Conservation (phyloP, 345 rosid genomes). For the Turnera subulata region DNA sequence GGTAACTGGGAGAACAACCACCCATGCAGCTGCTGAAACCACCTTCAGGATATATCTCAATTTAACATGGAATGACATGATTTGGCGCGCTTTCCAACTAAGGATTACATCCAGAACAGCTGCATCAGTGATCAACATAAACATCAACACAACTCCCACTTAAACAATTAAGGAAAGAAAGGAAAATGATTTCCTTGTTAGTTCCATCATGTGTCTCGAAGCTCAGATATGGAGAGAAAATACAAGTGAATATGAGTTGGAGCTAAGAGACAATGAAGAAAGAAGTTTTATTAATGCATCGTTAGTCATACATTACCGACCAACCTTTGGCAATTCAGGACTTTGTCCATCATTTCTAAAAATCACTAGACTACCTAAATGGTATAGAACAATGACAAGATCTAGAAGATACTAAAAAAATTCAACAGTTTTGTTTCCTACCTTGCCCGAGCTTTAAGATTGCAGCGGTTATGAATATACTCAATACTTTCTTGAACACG, state of each 20-base stretch:
- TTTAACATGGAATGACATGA: constrained; percentile 91
- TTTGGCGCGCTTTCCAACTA: constrained; percentile 78
- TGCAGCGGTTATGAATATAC: constrained; percentile 94
- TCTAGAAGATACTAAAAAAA: constrained; percentile 1
- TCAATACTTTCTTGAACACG: constrained; percentile 79
- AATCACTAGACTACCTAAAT: too few relatives aligned
- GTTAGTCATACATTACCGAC: too few relatives aligned
- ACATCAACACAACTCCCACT: background rate
- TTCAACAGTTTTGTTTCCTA: constrained; percentile 17
- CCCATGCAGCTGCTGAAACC: constrained; percentile 95
- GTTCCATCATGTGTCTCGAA: background rate
- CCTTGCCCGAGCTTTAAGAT: constrained; percentile 98
- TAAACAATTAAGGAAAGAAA: background rate
- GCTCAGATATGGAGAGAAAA: background rate
- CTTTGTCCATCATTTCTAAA: too few relatives aligned
- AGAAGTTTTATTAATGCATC: background rate
- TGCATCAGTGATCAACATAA: constrained; percentile 35
- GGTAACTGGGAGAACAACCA: constrained; percentile 79
- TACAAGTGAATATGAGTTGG: too few relatives aligned
- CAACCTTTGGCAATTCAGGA: too few relatives aligned
- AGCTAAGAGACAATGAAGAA: background rate
- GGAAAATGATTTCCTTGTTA: background rate
- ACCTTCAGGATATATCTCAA: constrained; percentile 93
- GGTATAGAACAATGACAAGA: background rate
- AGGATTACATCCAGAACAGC: constrained; percentile 93